Conservation (phyloP, 2,329 filamentous ascomycete genomes). For the Calonectria ilicicola region DNA sequence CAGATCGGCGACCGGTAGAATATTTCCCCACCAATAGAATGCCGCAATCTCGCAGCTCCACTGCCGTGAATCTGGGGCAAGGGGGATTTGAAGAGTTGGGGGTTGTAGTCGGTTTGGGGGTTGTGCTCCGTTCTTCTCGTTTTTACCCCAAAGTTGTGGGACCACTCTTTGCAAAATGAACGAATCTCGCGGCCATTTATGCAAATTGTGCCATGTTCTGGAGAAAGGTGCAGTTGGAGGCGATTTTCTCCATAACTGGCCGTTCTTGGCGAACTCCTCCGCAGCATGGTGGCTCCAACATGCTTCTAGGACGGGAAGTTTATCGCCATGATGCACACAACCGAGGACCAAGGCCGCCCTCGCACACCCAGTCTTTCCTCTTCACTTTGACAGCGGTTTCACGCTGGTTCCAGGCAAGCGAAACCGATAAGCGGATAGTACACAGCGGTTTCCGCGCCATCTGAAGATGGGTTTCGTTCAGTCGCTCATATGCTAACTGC, state of each 20-base stretch:
- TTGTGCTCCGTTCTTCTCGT: background rate
- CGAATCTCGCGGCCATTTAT: background rate
- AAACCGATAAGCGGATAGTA: background rate
- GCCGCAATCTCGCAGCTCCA: background rate
- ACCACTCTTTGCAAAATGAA: background rate
- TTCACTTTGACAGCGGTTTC: background rate
- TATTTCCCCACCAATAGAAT: background rate
- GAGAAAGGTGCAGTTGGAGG: background rate
- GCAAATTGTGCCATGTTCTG: background rate
- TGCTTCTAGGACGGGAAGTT: background rate
- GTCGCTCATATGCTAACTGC: too few species aligned
- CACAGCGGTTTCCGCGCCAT: background rate
- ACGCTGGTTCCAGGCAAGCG: background rate
- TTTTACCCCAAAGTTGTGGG: slow-evolving; percentile 1
- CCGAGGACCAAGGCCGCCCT: background rate
- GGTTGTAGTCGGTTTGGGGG: background rate
- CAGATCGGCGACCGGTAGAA: background rate
- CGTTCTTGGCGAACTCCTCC: background rate
- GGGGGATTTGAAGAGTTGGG: background rate
- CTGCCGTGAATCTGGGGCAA: slow-evolving; percentile 1
- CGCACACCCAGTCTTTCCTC: background rate
- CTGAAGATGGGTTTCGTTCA: background rate
- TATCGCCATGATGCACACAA: background rate
- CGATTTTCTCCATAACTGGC: background rate
- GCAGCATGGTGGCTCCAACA: background rate